Base-by-base conservation (phyloP, 2,329 filamentous ascomycete genomes). In the Pseudocercospora musae region DNA sequence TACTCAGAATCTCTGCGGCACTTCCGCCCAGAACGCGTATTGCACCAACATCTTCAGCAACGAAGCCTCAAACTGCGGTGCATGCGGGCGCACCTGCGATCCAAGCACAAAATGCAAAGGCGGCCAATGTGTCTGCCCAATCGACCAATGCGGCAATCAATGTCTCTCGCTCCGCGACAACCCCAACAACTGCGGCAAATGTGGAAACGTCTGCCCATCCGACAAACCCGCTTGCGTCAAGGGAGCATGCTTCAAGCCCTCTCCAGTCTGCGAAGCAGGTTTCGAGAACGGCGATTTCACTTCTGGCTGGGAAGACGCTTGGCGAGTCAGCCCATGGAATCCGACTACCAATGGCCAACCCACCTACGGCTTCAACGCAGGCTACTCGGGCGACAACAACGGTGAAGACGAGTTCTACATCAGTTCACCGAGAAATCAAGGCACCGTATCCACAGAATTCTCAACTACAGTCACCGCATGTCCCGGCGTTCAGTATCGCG, bases 1-100 rank as follows among this genome's bases (percentile, higher is more conserved):
- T n/a, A n/a, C n/a, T 8, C 21, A 15, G 7, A 52, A 46, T 2
- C 48, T 59, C 27, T 63, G 60, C 21, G 44, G 58, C 15, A 52
- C 48, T 3, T 7, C 18, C 0, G 46, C 33, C 13, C 13, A 15
- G 4, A 37, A 37, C 33, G 13, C 13, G 1, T 37, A 27, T 15
- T 63, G 61, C 57, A 46, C 57, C 6, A 49, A 54, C 29, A 49
- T 60, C 13, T 52, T 49, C n/a, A 42, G 58, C 11, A 18, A 23
- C 15, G 62, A 64, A 21, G 15, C 31, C 11, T 15, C 15, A 1
- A 64, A 64, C 42, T 64, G 62, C 18, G 62, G 62, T n/a, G 62
- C 59, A 7, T 64, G 62, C 37, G 59, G 46, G 2, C 49, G 62
- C 27, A 60, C 48, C 4, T 63, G 62, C 27, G 23, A 42, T 1